Evolutionary conservation across 345 rosid genomes (phyloP), one percentile per base, ranked within the genome.

Genomic region (Lepidium aucheri): DNA sequence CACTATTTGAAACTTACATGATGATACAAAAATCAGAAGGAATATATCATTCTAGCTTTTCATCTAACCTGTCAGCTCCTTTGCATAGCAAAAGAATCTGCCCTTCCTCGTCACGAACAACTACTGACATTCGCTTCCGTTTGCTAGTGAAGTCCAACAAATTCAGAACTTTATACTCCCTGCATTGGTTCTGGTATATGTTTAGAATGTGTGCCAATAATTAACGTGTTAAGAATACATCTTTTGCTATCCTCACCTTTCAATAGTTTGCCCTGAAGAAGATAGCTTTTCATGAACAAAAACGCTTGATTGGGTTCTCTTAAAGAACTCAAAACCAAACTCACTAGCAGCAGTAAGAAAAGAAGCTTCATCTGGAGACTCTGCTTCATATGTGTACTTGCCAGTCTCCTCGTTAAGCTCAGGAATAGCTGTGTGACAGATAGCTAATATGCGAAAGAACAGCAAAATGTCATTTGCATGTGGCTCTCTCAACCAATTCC

Each of bases 351-450:
- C 96, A 73, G 85, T 86, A 73, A 93, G 87, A 78, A 93, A 88
- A 61, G 97, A 85, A 51, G 82, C 96, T 76, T 94, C 99, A 67
- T 90, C 99, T 4, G 96, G 97, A 24, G 99, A 94, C 78, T 90
- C 99, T 44, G 96, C 96, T 80, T 94, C 99, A 60, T 90, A 90
- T 0, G 87, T 78, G 55, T 74, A 65, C 63, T 16, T 70, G 12
- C 96, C 96, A 30, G 88, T 86, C 72, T 84, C 90, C 76, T 86
- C 95, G 45, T 86, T 85, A 49, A 77, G 69, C 77, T 94, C 99
- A 5, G 97, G 96, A 43, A 94, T 88, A 35, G 99, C 99, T 32
- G 97, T 83, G 74, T 94, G 99, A 78, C 99, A 94, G 53, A 88
- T 52, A 46, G 99, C 91, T 74, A 94, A 76, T 73, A 86, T 81